phyloP scores from a whole-genome alignment of 352 stramenopile species.

The Blastocystis sp. region DNA sequence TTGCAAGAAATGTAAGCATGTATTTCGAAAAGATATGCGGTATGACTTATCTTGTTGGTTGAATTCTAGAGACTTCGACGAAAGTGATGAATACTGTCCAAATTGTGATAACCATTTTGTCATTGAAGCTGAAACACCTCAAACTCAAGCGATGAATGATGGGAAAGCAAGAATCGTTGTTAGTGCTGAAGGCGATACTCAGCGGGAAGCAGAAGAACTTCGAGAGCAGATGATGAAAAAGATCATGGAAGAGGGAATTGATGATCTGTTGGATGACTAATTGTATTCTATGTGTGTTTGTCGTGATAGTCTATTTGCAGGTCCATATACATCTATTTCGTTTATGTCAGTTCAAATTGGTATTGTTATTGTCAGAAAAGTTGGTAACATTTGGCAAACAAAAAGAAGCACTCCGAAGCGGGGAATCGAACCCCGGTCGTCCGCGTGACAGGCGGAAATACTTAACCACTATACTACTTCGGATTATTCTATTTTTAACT shows the following conservation, averaged over 20 bases:
- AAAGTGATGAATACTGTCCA: slow-evolving; percentile 56
- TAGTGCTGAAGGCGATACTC: not conserved
- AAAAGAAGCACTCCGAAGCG: too few relatives aligned
- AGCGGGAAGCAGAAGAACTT: slow-evolving; percentile 4
- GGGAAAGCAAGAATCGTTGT: slow-evolving; percentile 56
- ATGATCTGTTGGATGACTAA: slow-evolving; percentile 40
- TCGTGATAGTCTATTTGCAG: not conserved
- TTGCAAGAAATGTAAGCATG: slow-evolving; percentile 53
- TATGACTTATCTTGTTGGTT: not conserved
- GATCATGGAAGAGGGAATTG: slow-evolving; percentile 46
- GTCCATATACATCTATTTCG: not conserved
- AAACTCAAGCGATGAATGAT: slow-evolving; percentile 41
- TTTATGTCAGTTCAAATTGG: too few relatives aligned
- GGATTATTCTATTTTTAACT: too few relatives aligned
- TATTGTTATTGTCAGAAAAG: not conserved
- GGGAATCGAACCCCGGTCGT: too few relatives aligned
- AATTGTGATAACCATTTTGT: slow-evolving; percentile 62
- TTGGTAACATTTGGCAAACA: too few relatives aligned
- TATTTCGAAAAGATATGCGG: slow-evolving; percentile 54
- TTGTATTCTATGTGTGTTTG: not conserved
- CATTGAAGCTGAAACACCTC: slow-evolving; percentile 45
- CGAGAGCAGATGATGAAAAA: slow-evolving; percentile 43
- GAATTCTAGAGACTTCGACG: slow-evolving; percentile 55
- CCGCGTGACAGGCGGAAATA: too few relatives aligned
- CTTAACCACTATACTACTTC: too few relatives aligned